These are phyloP conservation scores for Lachnellula willkommii DNA, from an alignment of 2,329 filamentous ascomycete genomes.

Conservation along the genomic window DNA sequence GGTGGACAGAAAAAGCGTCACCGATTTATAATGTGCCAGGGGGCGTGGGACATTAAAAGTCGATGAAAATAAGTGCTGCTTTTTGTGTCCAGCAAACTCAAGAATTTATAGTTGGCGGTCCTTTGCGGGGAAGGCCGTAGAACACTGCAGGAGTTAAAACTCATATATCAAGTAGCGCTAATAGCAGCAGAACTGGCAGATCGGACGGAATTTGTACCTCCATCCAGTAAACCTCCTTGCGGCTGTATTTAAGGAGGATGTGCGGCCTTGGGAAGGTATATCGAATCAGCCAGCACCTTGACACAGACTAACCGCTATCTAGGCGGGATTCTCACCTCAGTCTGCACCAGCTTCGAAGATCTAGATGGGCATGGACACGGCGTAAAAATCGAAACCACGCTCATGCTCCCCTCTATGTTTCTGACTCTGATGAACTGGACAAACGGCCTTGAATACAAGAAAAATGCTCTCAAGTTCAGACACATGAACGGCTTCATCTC, in stretches of 20 bases:
- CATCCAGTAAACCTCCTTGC: conserved; percentile 63
- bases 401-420: conserved; percentile 65
- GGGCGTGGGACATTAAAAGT: too few relatives aligned
- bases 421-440: conserved; percentile 61
- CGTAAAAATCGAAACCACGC: conserved; percentile 69
- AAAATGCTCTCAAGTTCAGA: conserved; percentile 61
- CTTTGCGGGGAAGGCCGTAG: too few relatives aligned
- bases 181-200: conserved; percentile 57
- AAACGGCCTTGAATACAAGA: conserved; percentile 66
- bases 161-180: background rate
- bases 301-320: conserved; percentile 3
- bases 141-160: background rate
- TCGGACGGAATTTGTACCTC: conserved; percentile 75
- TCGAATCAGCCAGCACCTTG: background rate
- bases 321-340: conserved; percentile 69
- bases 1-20: too few relatives aligned
- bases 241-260: conserved; percentile 64
- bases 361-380: conserved; percentile 77
- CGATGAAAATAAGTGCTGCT: too few relatives aligned
- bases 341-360: conserved; percentile 74
- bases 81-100: too few relatives aligned
- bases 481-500: conserved; percentile 69
- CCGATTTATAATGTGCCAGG: too few relatives aligned
- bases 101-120: too few relatives aligned
- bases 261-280: conserved; percentile 58